These are phyloP conservation scores for Daedaleopsis nitida DNA, from an alignment of 768 basidiomycete genomes.

Conservation along the genomic window DNA sequence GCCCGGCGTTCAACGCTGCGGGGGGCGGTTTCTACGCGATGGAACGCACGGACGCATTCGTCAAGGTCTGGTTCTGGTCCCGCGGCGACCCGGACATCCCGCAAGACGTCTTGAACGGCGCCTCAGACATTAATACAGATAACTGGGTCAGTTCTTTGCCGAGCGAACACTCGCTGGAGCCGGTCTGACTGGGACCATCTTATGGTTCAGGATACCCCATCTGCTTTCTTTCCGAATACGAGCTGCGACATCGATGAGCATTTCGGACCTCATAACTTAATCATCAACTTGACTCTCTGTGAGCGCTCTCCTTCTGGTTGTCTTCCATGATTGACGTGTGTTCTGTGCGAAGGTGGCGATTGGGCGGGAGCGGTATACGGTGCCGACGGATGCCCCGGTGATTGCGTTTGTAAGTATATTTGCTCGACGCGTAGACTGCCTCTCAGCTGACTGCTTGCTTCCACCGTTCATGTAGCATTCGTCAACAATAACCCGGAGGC, in stretches of 20 bases:
- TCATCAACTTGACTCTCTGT: conserved; percentile 72
- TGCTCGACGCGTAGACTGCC: neutral
- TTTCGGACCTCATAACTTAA: conserved; percentile 57
- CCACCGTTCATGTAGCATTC: conserved; percentile 42
- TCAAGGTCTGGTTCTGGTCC: conserved; percentile 77
- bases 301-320: neutral
- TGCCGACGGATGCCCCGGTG: conserved; percentile 50
- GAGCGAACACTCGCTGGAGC: neutral
- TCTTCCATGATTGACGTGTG: neutral
- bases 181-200: neutral
- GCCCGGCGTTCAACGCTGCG: conserved; percentile 55
- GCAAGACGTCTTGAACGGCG: conserved; percentile 44
- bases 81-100: conserved; percentile 45
- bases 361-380: conserved; percentile 54
- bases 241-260: conserved; percentile 55
- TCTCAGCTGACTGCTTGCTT: neutral
- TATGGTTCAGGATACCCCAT: conserved; percentile 51
- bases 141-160: conserved; percentile 46
- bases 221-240: conserved; percentile 59
- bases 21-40: conserved; percentile 71
- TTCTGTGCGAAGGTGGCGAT: conserved; percentile 40
- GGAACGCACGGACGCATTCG: conserved; percentile 54
- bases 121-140: conserved; percentile 44
- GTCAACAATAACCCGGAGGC: conserved; percentile 69
- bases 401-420: conserved; percentile 48